Conservation (phyloP, 192 early-diverging fungal genomes). For the Entomortierella parvispora region DNA sequence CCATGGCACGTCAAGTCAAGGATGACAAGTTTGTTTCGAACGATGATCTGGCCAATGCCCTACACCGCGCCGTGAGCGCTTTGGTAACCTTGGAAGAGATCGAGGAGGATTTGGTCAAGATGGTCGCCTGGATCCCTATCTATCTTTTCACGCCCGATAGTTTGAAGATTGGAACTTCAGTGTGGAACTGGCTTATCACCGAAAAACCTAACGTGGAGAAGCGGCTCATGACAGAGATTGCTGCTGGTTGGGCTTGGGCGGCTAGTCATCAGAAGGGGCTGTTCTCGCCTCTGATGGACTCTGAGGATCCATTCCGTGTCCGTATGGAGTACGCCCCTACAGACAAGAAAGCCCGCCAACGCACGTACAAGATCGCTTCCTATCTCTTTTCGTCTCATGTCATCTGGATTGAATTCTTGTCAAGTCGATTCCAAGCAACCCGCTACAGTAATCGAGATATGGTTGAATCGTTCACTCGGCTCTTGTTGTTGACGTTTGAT, state of each 20-base stretch:
- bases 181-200: conserved; percentile 90
- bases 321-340: conserved; percentile 96
- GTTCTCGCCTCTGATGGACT: conserved; percentile 68
- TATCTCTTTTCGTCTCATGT: conserved; percentile 76
- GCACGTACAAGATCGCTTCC: conserved; percentile 67
- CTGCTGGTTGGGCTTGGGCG: conserved; percentile 85
- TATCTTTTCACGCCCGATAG: conserved; percentile 79
- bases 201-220: conserved; percentile 77
- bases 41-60: conserved; percentile 55
- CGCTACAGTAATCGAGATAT: conserved; percentile 76
- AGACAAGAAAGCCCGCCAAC: conserved; percentile 78
- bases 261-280: conserved; percentile 84
- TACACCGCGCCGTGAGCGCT: conserved; percentile 64
- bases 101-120: conserved; percentile 79
- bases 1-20: conserved; percentile 54
- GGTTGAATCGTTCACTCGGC: conserved; percentile 76
- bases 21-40: conserved; percentile 51
- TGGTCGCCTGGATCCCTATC: conserved; percentile 89
- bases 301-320: conserved; percentile 83
- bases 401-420: conserved; percentile 90
- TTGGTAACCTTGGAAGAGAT: conserved; percentile 52
- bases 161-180: conserved; percentile 80
- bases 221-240: conserved; percentile 84
- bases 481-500: conserved; percentile 83
- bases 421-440: conserved; percentile 83